phyloP scores from a whole-genome alignment of 495 filamentous ascomycete species.

The Lentithecium fluviatile region DNA sequence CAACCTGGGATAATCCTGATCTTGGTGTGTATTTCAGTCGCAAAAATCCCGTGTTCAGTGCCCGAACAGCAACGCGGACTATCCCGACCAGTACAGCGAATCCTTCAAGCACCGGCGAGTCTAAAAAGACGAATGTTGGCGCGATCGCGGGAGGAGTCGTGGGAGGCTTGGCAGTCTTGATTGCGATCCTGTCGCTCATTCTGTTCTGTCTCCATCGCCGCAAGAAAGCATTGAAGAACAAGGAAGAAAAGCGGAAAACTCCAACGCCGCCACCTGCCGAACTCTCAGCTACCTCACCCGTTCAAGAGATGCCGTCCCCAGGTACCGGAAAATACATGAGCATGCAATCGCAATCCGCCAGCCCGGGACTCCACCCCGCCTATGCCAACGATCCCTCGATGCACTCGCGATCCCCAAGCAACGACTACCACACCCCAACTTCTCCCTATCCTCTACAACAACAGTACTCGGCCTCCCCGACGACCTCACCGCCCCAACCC shows the following conservation, averaged over 20 bases:
- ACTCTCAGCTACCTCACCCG: constrained; percentile 26
- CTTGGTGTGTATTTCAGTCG: constrained; percentile 41
- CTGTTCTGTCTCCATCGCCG: constrained; percentile 37
- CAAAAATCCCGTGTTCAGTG: constrained; percentile 22
- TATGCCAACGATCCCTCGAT: constrained; percentile 2
- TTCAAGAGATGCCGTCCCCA: constrained; percentile 25
- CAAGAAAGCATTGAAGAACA: constrained; percentile 27
- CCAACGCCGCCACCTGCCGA: constrained; percentile 25
- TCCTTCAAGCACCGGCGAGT: constrained; percentile 11
- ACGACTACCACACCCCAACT: constrained; percentile 4
- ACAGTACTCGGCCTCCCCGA: constrained; percentile 8
- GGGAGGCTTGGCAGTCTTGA: constrained; percentile 35
- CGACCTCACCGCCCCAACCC: constrained; percentile 3
- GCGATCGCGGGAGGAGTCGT: constrained; percentile 41
- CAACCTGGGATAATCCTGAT: constrained; percentile 38
- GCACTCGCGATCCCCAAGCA: constrained; percentile 17
- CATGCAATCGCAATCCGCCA: constrained; percentile 16
- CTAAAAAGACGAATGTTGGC: constrained; percentile 28
- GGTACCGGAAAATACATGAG: constrained; percentile 16
- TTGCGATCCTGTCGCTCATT: constrained; percentile 33
- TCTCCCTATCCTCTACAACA: constrained; percentile 14
- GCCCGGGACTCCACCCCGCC: constrained; percentile 11
- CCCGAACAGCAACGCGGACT: constrained; percentile 30
- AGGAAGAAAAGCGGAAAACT: neutral
- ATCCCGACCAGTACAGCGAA: constrained; percentile 23